Evolutionary conservation across 768 basidiomycete species (phyloP), one percentile per base, ranked within the genome.

Genomic region (Asterophora lycoperdoides): DNA sequence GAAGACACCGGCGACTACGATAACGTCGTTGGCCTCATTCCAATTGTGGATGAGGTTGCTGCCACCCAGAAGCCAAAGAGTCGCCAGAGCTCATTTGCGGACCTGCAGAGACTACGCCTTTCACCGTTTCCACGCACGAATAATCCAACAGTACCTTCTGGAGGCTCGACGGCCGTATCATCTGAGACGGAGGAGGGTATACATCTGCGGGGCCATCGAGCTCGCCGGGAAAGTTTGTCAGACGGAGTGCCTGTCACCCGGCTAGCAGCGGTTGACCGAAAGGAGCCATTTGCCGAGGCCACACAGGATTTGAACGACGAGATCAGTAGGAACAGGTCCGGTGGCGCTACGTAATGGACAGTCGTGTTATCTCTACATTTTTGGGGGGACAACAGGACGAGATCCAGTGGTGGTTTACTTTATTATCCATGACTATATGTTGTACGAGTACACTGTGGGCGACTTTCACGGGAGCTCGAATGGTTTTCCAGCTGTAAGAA

Each of bases 1-100:
- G 91, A 93, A 60, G 90, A 91, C 43, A 78, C 80, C 41, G 92
- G 90, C 34, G 93, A 95, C 67, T 94, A 94, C 64, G 93, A 95
- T 63, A 81, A 94, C 66, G 87, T 93, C 40, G 76, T 92, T 41
- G 79, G 82, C 8, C 73, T 83, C 53, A 66, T 92, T 46, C 75
- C 76, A 15, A 57, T 67, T 8, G 71, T 77, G 45, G 80, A 80
- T 46, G 78, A 78, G 44, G 66, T 60, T 60, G 55, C 52, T 57
- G 62, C 35, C 52, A 48, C 61, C 43, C 65, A 62, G 56, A 80
- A 78, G 58, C 64, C 71, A 20, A 78, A 78, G 42, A 87, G 81
- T 64, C 79, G 81, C 15, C 80, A 80, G 51, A 81, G 78, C 40
- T 89, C 87, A 17, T 92, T 86, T 57, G 89, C 89, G n/a, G 84